phyloP scores from a whole-genome alignment of 2,329 filamentous ascomycete genomes.

The Blumeria graminis region DNA sequence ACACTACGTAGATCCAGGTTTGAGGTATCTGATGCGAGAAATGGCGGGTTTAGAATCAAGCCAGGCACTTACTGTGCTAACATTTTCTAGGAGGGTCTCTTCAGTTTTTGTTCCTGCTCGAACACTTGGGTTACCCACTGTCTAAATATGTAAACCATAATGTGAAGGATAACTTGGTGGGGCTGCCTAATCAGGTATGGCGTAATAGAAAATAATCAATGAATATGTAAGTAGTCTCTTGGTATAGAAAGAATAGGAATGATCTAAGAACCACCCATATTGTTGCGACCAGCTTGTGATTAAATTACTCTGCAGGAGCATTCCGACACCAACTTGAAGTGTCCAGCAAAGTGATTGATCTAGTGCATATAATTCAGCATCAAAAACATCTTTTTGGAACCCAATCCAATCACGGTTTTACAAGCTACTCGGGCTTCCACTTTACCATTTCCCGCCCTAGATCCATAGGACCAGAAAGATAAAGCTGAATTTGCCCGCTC shows the following conservation, averaged over 20 bases:
- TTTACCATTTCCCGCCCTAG: neutral
- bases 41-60: neutral
- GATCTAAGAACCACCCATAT: too few relatives aligned
- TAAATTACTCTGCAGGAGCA: too few relatives aligned
- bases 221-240: too few relatives aligned
- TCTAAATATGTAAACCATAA: too few relatives aligned
- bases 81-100: neutral
- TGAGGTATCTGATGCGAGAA: neutral
- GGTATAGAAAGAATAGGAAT: too few relatives aligned
- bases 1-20: too few relatives aligned
- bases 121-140: neutral
- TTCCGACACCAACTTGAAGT: neutral
- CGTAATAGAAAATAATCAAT: too few relatives aligned
- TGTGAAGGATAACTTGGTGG: too few relatives aligned
- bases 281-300: too few relatives aligned
- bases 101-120: neutral
- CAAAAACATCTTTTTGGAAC: neutral
- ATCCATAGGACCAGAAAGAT: neutral
- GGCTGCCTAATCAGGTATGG: too few relatives aligned
- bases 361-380: neutral
- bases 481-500: neutral
- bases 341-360: neutral
- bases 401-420: neutral
- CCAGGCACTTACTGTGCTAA: neutral
- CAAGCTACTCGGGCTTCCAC: neutral